phyloP scores from a whole-genome alignment of 108 stramenopile genomes.

The Nitzschia sp. region DNA sequence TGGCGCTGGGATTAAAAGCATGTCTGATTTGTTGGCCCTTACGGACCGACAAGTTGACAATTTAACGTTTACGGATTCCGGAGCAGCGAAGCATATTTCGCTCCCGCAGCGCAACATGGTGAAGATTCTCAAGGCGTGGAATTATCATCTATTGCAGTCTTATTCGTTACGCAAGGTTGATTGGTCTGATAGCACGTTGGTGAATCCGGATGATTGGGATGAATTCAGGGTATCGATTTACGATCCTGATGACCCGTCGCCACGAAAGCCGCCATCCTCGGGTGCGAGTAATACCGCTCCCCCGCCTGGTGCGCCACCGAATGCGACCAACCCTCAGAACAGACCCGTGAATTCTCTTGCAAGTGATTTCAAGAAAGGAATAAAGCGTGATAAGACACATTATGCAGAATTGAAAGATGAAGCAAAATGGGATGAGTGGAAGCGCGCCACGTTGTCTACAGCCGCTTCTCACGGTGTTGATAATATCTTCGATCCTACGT shows the following conservation, averaged over 20 bases:
- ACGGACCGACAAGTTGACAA: background rate
- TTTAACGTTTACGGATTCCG: background rate
- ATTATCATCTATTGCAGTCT: background rate
- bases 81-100: background rate
- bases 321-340: no score
- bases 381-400: slow-evolving; percentile 2
- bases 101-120: background rate
- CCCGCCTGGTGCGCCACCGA: background rate
- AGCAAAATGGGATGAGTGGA: slow-evolving; percentile 12
- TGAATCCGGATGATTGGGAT: background rate
- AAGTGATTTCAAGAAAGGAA: background rate
- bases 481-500: no score
- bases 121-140: no score
- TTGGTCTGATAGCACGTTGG: background rate
- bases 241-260: no score
- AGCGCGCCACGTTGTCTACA: no score
- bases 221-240: background rate
- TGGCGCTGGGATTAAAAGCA: background rate
- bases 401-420: slow-evolving; percentile 28
- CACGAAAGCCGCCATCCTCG: no score
- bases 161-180: background rate
- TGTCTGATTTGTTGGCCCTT: background rate
- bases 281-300: background rate
- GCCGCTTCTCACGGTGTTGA: no score
- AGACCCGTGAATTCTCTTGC: no score